A percentile compares a stretch with the other conserved stretches of the same genome.
These are phyloP conservation scores for Graphilbum sp. DNA, from an alignment of 2,329 filamentous ascomycete genomes.

Conservation along the genomic window DNA sequence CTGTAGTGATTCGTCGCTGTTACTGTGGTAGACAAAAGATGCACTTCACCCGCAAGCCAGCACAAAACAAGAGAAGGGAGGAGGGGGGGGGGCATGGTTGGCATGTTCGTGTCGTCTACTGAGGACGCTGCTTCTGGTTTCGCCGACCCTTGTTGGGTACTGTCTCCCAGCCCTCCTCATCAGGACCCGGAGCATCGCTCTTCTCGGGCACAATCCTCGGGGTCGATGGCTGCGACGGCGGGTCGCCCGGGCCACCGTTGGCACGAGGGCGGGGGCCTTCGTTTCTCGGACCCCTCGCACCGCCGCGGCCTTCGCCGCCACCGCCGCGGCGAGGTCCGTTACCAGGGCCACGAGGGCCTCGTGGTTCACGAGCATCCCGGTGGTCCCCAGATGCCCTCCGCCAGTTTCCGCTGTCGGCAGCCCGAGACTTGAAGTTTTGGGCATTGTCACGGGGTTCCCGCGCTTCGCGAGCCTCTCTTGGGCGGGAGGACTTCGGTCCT, in stretches of 20 bases:
- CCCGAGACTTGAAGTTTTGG: conserved; percentile 35
- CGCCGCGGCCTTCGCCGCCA: conserved; percentile 15
- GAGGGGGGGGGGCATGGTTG: neutral
- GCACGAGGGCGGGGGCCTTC: conserved; percentile 30
- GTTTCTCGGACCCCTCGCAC: conserved; percentile 25
- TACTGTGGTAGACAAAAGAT: neutral
- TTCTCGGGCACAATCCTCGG: conserved; percentile 17
- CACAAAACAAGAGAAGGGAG: neutral
- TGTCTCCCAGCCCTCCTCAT: conserved; percentile 50
- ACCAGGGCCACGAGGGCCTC: conserved; percentile 27
- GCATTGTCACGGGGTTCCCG: conserved; percentile 21
- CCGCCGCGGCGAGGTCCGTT: conserved; percentile 24
- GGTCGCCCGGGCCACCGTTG: conserved; percentile 26
- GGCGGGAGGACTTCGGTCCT: conserved; percentile 15
- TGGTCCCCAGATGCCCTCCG: conserved; percentile 33
- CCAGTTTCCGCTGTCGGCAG: conserved; percentile 44
- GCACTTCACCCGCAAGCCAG: neutral
- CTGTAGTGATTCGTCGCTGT: neutral
- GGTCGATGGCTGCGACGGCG: conserved; percentile 14
- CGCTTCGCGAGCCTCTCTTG: conserved; percentile 13
- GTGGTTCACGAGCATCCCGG: conserved; percentile 9
- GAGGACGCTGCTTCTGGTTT: conserved; percentile 10
- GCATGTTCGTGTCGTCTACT: neutral
- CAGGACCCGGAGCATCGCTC: conserved; percentile 16
- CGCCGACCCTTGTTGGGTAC: conserved; percentile 28